These are phyloP conservation scores for Acanthamoeba lenticulata DNA, from an alignment of 208 protist species.

Conservation along the genomic window DNA sequence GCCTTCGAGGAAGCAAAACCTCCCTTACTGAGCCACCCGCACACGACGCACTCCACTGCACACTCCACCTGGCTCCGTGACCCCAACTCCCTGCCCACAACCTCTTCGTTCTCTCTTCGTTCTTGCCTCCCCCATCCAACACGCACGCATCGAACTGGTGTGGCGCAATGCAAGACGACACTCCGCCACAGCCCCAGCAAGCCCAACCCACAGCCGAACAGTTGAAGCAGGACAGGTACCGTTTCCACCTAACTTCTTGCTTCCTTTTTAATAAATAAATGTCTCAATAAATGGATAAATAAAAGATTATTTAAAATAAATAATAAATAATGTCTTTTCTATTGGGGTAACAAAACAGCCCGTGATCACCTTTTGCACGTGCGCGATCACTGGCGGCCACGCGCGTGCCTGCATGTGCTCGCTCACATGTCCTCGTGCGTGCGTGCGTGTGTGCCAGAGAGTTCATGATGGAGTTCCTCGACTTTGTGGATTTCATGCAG, in stretches of 20 bases:
- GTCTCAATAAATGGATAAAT: not conserved
- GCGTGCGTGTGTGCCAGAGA: not conserved
- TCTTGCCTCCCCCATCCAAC: too few relatives aligned
- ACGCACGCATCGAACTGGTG: too few relatives aligned
- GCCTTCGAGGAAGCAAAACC: too few relatives aligned
- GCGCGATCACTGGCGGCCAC: too few relatives aligned
- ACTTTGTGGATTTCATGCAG: constrained; percentile 1
- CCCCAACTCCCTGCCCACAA: too few relatives aligned
- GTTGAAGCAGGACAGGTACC: not conserved
- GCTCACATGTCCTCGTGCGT: not conserved
- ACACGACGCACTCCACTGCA: too few relatives aligned
- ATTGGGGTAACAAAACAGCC: not conserved
- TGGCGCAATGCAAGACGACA: too few relatives aligned
- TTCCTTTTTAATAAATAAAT: not conserved
- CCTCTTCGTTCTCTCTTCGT: too few relatives aligned
- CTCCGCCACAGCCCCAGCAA: not conserved
- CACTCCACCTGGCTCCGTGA: too few relatives aligned
- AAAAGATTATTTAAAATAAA: not conserved
- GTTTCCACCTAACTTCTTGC: not conserved
- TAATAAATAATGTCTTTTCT: not conserved
- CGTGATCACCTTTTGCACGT: too few relatives aligned
- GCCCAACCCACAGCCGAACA: not conserved
- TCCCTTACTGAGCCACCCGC: too few relatives aligned
- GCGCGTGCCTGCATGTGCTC: too few relatives aligned
- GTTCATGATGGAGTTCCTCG: constrained; percentile 35